Base-by-base conservation (phyloP, 768 basidiomycete genomes). In the Galerina sulciceps region DNA sequence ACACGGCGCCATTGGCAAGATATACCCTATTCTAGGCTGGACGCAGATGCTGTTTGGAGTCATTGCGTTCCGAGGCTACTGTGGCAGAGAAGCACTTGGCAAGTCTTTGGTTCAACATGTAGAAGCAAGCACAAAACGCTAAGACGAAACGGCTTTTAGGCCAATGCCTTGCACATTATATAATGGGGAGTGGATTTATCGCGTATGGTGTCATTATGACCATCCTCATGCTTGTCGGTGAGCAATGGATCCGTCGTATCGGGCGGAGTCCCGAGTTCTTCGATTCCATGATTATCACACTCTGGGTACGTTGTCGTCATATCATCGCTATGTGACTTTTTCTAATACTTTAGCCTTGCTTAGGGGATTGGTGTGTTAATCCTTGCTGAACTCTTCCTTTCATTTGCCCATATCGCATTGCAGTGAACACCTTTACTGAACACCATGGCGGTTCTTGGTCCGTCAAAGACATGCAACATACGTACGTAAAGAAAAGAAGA, bases 391-490 rank as follows among this genome's bases (percentile, higher is more conserved):
- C n/a, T 38, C 36, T 55, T 34, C 57, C 20, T 49, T 10, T 9
- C 47, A 26, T 23, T 53, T 57, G 55, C 38, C 20, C 2, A 35
- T 65, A 17, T 55, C 34, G 20, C 41, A 10, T 63, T 71, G 56
- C 65, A 85, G 89, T 97, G 56, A 96, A 97, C 64, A 96, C 94
- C 0, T 96, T 96, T 69, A 96, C 94, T 0, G 92, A 94, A 67
- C 94, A 97, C 69, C 90, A 86, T 48, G 91, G 92, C 8, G 81
- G 80, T 17, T 71, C 66, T 0, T 96, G 95, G 95, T 90, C 87
- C 2, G 89, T 89, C 53, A 95, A 96, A 71, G 95, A 96, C 71
- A 91, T 95, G 91, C 94, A 96, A 66, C 94, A 96, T 72, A 94
- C 93, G 87, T 93, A 68, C 62, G 90, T 79, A 22, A 37, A 44